Evolutionary conservation across 768 basidiomycete genomes (phyloP).

Genomic region (Boletus tylopilopsis): DNA sequence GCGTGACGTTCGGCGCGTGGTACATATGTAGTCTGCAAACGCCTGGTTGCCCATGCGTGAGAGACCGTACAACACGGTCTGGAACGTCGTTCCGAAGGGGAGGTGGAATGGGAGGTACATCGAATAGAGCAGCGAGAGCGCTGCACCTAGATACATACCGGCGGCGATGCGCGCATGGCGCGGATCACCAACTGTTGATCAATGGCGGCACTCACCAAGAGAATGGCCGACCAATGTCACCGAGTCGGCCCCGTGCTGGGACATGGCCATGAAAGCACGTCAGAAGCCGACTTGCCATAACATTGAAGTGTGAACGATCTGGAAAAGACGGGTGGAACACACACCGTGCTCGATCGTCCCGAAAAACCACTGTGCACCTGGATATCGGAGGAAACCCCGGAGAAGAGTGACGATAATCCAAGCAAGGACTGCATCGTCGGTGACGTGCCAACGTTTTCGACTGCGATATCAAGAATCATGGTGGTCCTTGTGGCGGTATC

Average conservation of each 20-base stretch:
- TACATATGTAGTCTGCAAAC: constrained; percentile 48
- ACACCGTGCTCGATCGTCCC: constrained; percentile 39
- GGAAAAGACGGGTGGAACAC: constrained; percentile 1
- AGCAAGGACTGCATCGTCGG: constrained; percentile 37
- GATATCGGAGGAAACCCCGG: constrained; percentile 38
- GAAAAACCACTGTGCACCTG: constrained; percentile 47
- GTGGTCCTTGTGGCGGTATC: too few relatives aligned
- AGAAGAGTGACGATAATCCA: constrained; percentile 40
- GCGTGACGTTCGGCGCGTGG: constrained; percentile 52
- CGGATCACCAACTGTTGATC: not conserved
- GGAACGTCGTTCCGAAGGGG: constrained; percentile 26
- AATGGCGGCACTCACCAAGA: constrained; percentile 24
- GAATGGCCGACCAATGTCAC: constrained; percentile 47
- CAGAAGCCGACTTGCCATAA: constrained; percentile 38
- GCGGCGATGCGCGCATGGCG: not conserved
- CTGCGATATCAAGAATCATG: too few relatives aligned
- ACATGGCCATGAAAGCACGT: constrained; percentile 36
- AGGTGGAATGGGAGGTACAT: constrained; percentile 35
- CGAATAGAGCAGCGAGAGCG: constrained; percentile 32
- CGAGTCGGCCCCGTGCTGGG: constrained; percentile 27
- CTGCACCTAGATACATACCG: constrained; percentile 28
- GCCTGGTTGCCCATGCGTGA: constrained; percentile 50
- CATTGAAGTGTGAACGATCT: constrained; percentile 12
- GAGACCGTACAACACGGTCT: constrained; percentile 30
- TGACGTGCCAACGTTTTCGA: too few relatives aligned